phyloP scores from a whole-genome alignment of 352 stramenopile genomes.

The Globisporangium lucens region DNA sequence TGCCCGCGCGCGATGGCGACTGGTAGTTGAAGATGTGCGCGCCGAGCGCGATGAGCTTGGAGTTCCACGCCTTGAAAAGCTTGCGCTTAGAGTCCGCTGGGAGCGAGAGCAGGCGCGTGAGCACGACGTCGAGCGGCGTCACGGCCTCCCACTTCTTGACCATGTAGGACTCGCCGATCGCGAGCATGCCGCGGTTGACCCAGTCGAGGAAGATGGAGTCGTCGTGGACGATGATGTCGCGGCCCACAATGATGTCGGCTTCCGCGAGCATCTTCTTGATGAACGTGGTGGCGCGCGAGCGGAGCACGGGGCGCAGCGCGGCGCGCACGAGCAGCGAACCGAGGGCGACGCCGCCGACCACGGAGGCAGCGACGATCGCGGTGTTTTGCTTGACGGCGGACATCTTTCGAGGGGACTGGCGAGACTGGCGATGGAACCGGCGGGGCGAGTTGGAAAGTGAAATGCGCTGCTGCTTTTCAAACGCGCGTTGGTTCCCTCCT shows the following conservation, averaged over 20 bases:
- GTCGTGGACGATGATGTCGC: constrained; percentile 81
- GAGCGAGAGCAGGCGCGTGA: constrained; percentile 69
- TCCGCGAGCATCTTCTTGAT: constrained; percentile 81
- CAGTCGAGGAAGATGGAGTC: constrained; percentile 85
- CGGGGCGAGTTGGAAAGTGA: constrained; percentile 11
- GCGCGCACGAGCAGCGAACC: constrained; percentile 65
- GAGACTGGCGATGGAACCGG: background rate
- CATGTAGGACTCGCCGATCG: constrained; percentile 88
- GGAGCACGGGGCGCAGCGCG: constrained; percentile 68
- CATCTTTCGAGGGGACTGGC: constrained; percentile 20
- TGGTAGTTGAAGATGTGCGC: constrained; percentile 87
- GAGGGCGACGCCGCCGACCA: constrained; percentile 57
- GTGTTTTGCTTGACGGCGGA: constrained; percentile 62
- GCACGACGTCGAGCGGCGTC: constrained; percentile 71
- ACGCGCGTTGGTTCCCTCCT: background rate
- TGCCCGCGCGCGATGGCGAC: constrained; percentile 76
- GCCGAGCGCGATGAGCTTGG: constrained; percentile 71
- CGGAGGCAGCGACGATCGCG: constrained; percentile 61
- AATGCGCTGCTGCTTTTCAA: background rate
- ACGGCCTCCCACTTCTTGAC: constrained; percentile 84
- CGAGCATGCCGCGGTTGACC: constrained; percentile 80
- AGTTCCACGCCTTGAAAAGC: constrained; percentile 87
- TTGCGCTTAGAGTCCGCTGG: constrained; percentile 73
- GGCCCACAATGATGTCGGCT: constrained; percentile 76
- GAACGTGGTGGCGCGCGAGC: constrained; percentile 62